Evolutionary conservation across 164 flowering plant genomes (phyloP).

Genomic region (grape (Vitis vinifera)): DNA sequence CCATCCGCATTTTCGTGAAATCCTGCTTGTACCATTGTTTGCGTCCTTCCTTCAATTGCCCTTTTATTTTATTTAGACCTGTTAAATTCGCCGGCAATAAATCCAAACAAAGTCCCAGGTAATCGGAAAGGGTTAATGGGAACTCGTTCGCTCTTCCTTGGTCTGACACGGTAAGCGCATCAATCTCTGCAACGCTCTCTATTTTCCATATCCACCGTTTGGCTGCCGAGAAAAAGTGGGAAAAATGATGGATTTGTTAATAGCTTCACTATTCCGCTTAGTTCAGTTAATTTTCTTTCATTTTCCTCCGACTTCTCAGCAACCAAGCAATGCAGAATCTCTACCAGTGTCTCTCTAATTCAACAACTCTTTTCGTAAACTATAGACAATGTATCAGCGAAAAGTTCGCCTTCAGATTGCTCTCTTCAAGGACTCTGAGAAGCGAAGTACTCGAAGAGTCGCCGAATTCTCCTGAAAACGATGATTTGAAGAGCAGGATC

Average conservation of each 20-base stretch:
- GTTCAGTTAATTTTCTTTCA: too few relatives aligned
- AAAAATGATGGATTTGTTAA: background rate
- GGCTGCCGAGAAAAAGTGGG: constrained; percentile 2
- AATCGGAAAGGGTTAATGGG: constrained; percentile 8
- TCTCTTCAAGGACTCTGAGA: constrained; percentile 18
- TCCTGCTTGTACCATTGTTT: too few relatives aligned
- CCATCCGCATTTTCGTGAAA: too few relatives aligned
- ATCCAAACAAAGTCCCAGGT: too few relatives aligned
- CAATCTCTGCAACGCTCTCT: background rate
- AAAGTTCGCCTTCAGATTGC: constrained; percentile 3
- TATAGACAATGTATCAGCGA: constrained; percentile 10
- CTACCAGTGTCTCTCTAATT: background rate
- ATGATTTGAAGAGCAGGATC: constrained; percentile 49
- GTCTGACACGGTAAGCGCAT: constrained; percentile 26
- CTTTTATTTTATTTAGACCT: too few relatives aligned
- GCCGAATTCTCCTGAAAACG: constrained; percentile 11
- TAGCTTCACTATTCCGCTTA: too few relatives aligned
- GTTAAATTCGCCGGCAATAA: too few relatives aligned
- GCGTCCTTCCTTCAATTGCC: too few relatives aligned
- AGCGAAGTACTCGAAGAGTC: constrained; percentile 20
- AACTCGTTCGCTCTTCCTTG: constrained; percentile 23
- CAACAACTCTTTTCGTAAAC: background rate
- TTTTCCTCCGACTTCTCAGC: background rate
- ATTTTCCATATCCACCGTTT: background rate
- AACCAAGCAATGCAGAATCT: background rate